A percentile compares a stretch with the other conserved stretches of the same genome.
Conservation (phyloP, 2,329 filamentous ascomycete genomes). For the Mycosphaerella arachidis region DNA sequence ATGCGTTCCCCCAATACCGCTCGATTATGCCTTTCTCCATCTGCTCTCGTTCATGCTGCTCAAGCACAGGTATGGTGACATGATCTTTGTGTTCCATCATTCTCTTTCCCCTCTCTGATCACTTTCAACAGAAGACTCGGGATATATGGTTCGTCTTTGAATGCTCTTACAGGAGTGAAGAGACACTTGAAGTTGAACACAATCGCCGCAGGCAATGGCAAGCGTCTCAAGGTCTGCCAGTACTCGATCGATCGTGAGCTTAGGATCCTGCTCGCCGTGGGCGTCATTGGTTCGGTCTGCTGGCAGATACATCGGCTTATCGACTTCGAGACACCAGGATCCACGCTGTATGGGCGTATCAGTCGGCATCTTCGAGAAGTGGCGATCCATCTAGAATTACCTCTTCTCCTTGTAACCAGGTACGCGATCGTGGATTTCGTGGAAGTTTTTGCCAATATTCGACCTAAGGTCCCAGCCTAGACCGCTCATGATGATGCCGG, state of each 20-base stretch:
- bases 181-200: constrained; percentile 87
- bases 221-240: constrained; percentile 78
- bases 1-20: constrained; percentile 58
- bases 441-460: constrained; percentile 67
- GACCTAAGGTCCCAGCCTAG: constrained; percentile 73
- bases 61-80: constrained; percentile 61
- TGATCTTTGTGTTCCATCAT: constrained; percentile 76
- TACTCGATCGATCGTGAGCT: constrained; percentile 56
- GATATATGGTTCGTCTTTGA: constrained; percentile 67
- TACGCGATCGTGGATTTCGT: constrained; percentile 68
- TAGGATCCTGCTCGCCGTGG: constrained; percentile 54
- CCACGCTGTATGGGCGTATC: constrained; percentile 75
- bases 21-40: constrained; percentile 56
- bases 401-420: constrained; percentile 86
- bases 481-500: constrained; percentile 71
- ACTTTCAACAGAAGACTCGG: constrained; percentile 66
- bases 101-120: constrained; percentile 65
- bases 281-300: constrained; percentile 63
- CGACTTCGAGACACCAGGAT: constrained; percentile 77
- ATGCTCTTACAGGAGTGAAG: constrained; percentile 68
- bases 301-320: constrained; percentile 69
- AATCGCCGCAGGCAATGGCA: constrained; percentile 70
- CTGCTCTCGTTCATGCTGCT: constrained; percentile 63
- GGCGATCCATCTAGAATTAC: constrained; percentile 84
- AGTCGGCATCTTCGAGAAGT: constrained; percentile 72